Conservation (phyloP, 2,329 filamentous ascomycete genomes). For the Exophiala mesophila region DNA sequence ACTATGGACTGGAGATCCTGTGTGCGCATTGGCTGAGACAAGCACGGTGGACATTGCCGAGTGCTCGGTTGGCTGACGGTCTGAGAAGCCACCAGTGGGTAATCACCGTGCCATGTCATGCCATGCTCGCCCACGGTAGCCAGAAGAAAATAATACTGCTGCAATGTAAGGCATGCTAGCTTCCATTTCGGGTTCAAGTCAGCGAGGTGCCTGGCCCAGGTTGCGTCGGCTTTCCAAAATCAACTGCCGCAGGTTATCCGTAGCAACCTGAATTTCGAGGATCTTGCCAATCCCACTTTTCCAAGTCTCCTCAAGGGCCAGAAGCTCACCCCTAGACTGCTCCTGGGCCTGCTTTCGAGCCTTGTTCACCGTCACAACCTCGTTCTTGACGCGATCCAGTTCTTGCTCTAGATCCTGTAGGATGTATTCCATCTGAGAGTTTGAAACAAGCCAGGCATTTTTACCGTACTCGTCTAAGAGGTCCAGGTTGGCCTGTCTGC, state of each 20-base stretch:
- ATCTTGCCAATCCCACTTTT: slow-evolving; percentile 70
- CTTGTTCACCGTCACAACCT: slow-evolving; percentile 69
- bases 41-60: too few species aligned
- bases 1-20: too few species aligned
- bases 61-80: too few species aligned
- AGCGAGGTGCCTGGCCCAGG: slow-evolving; percentile 1
- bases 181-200: background rate
- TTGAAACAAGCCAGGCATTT: slow-evolving; percentile 86
- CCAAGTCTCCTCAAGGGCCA: slow-evolving; percentile 72
- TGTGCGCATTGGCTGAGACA: too few species aligned
- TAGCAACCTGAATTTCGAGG: slow-evolving; percentile 81
- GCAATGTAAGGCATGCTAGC: too few species aligned
- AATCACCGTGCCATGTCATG: too few species aligned
- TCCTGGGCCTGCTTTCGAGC: slow-evolving; percentile 66
- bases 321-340: slow-evolving; percentile 66
- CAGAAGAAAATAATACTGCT: too few species aligned
- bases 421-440: slow-evolving; percentile 71
- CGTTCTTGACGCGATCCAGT: slow-evolving; percentile 60
- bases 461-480: slow-evolving; percentile 79
- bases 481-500: slow-evolving; percentile 56
- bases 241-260: slow-evolving; percentile 64
- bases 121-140: too few species aligned
- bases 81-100: too few species aligned
- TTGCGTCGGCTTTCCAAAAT: slow-evolving; percentile 52
- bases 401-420: slow-evolving; percentile 68